phyloP scores from a whole-genome alignment of 2,329 filamentous ascomycete genomes.

The Lithohypha guttulata region DNA sequence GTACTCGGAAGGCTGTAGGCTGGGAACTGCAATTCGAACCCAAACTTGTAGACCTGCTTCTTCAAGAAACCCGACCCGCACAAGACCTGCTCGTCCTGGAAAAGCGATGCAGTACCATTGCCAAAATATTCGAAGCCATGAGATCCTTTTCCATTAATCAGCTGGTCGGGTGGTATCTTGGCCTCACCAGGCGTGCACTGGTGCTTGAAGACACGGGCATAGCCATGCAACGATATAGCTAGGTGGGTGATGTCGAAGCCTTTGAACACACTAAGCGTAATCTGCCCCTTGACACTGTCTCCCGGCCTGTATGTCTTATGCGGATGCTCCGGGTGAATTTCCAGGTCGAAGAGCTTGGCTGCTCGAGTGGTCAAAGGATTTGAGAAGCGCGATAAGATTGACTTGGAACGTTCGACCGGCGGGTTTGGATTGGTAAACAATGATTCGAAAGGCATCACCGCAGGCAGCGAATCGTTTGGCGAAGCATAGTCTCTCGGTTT shows the following conservation, averaged over 20 bases:
- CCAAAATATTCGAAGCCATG: slow-evolving; percentile 47
- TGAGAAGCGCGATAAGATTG: slow-evolving; percentile 44
- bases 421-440: slow-evolving; percentile 33
- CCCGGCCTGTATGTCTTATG: slow-evolving; percentile 53
- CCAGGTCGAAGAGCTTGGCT: slow-evolving; percentile 50
- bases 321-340: slow-evolving; percentile 52
- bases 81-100: slow-evolving; percentile 54
- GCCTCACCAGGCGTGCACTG: slow-evolving; percentile 46
- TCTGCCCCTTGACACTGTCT: slow-evolving; percentile 50
- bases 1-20: slow-evolving; percentile 61
- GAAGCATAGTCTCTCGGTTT: slow-evolving; percentile 2
- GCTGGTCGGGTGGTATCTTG: slow-evolving; percentile 37
- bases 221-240: slow-evolving; percentile 52
- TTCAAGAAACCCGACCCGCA: slow-evolving; percentile 54
- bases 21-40: slow-evolving; percentile 53
- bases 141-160: slow-evolving; percentile 45
- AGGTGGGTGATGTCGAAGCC: slow-evolving; percentile 54
- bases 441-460: slow-evolving; percentile 22
- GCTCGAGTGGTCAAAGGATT: slow-evolving; percentile 43
- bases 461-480: too few species aligned
- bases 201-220: slow-evolving; percentile 55
- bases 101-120: slow-evolving; percentile 53
- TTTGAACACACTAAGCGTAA: slow-evolving; percentile 49
- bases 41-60: slow-evolving; percentile 56
- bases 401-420: slow-evolving; percentile 32